Percentiles rank a stretch among this genome's conserved stretches.
phyloP scores from a whole-genome alignment of 805 yeast genomes.

The Saturnispora besseyi region DNA sequence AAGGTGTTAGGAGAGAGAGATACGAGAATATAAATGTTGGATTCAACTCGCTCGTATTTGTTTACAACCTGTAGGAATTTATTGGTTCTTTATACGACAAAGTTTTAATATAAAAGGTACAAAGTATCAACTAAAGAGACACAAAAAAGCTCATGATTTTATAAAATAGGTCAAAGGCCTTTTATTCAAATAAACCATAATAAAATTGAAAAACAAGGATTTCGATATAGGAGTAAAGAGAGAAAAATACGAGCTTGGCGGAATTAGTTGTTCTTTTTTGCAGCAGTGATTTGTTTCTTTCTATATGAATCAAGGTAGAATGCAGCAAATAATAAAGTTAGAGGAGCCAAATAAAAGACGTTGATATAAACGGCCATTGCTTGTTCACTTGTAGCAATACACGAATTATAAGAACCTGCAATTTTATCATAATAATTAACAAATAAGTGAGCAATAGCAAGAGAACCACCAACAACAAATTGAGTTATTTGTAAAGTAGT shows the following conservation, averaged over 20 bases:
- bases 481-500: slow-evolving; percentile 64
- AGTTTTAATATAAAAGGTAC: no score
- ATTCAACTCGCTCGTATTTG: not conserved
- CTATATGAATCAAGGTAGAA: slow-evolving; percentile 54
- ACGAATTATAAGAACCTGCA: slow-evolving; percentile 34
- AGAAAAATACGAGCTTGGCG: not conserved
- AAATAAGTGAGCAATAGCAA: slow-evolving; percentile 58
- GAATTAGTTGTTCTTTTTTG: not conserved
- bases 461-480: slow-evolving; percentile 58
- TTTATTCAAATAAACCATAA: no score
- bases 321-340: slow-evolving; percentile 56
- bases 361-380: slow-evolving; percentile 54
- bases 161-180: no score
- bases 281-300: slow-evolving; percentile 15
- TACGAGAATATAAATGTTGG: not conserved
- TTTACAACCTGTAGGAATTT: no score
- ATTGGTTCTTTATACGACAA: no score
- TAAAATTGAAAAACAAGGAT: no score
- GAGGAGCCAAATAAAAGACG: slow-evolving; percentile 57
- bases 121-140: no score
- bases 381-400: slow-evolving; percentile 51
- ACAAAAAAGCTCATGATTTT: no score
- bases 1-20: not conserved
- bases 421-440: slow-evolving; percentile 46
- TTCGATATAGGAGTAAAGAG: not conserved